Conservation (phyloP, 2,329 filamentous ascomycete genomes). For the Claviceps arundinis region DNA sequence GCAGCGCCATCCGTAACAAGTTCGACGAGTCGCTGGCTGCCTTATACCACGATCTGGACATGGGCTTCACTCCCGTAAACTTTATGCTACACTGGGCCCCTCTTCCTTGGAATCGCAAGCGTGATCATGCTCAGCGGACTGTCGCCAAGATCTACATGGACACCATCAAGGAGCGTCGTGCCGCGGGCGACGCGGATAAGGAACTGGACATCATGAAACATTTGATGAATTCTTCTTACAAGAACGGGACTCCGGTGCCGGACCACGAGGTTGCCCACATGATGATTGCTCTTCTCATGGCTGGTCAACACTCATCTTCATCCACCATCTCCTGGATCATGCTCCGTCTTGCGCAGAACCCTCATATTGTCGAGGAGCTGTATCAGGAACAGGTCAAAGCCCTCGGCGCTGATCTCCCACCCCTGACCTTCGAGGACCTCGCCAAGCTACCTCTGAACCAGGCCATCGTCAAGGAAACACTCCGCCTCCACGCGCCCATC, state of each 20-base stretch:
- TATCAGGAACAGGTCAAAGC: conserved; percentile 66
- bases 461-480: conserved; percentile 80
- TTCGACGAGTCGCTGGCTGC: conserved; percentile 72
- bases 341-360: conserved; percentile 63
- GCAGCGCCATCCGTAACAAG: conserved; percentile 64
- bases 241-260: conserved; percentile 64
- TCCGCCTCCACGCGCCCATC: conserved; percentile 82
- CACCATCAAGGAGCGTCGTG: conserved; percentile 62
- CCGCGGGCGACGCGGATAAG: conserved; percentile 33
- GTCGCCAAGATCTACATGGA: conserved; percentile 74
- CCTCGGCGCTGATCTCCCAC: conserved; percentile 62
- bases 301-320: conserved; percentile 78
- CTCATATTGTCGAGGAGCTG: conserved; percentile 67
- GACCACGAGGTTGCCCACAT: conserved; percentile 81
- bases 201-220: conserved; percentile 77
- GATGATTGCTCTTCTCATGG: conserved; percentile 91
- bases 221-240: conserved; percentile 74
- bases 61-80: conserved; percentile 81
- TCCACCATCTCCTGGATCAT: conserved; percentile 78
- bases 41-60: conserved; percentile 79
- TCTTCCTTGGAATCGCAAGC: conserved; percentile 74
- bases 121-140: conserved; percentile 66
- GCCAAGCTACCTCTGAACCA: conserved; percentile 68
- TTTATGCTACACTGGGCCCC: conserved; percentile 84
- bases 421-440: conserved; percentile 65